phyloP scores from a whole-genome alignment of 2,329 filamentous ascomycete species.

The Hymenoscyphus fructigenus region DNA sequence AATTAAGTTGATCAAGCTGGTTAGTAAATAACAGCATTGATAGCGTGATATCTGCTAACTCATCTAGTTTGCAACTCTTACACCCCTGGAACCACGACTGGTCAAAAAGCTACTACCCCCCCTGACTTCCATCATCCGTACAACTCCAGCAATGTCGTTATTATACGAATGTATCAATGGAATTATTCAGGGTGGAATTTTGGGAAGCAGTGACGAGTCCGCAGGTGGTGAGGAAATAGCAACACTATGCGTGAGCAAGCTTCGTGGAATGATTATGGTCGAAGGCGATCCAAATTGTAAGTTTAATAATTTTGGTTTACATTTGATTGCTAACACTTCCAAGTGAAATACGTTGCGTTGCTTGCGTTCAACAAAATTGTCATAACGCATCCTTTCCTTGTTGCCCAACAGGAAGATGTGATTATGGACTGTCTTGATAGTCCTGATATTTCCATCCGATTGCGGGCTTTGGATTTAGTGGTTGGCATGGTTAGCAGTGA shows the following conservation, averaged over 20 bases:
- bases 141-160: constrained; percentile 95
- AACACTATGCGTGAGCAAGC: constrained; percentile 84
- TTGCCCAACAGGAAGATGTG: constrained; percentile 91
- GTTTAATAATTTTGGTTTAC: constrained; percentile 38
- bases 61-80: constrained; percentile 83
- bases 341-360: constrained; percentile 95
- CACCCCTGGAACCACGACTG: constrained; percentile 85
- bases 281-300: constrained; percentile 90
- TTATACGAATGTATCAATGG: constrained; percentile 98
- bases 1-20: constrained; percentile 97
- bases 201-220: constrained; percentile 77
- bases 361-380: constrained; percentile 96
- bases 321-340: constrained; percentile 13
- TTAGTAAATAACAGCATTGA: constrained; percentile 43
- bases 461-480: constrained; percentile 87
- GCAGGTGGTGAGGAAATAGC: constrained; percentile 89
- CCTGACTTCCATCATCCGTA: constrained; percentile 87
- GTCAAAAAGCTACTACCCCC: constrained; percentile 90
- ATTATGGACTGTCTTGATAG: constrained; percentile 97
- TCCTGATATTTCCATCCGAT: constrained; percentile 89
- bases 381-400: constrained; percentile 79
- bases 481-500: constrained; percentile 91
- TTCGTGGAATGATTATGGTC: constrained; percentile 90
- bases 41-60: not conserved
- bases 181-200: constrained; percentile 93